Evolutionary conservation across 352 stramenopile species (phyloP).

Genomic region (Elongisporangium undulatum): DNA sequence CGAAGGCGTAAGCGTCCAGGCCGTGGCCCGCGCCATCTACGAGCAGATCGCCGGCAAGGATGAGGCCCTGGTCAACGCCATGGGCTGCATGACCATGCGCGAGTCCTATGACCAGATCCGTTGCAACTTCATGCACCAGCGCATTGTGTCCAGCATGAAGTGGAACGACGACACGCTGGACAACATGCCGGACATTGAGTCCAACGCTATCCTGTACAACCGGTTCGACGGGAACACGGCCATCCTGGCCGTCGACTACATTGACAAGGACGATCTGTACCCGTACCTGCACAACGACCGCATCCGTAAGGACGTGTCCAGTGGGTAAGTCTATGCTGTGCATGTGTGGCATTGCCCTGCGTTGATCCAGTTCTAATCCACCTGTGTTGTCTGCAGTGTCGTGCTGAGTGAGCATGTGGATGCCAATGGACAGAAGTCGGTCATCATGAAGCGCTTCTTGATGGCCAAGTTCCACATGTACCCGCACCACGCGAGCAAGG

Average conservation of each 20-base stretch:
- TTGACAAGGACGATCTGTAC: conserved; percentile 75
- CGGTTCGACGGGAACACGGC: conserved; percentile 57
- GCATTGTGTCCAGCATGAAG: conserved; percentile 71
- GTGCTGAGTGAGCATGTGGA: conserved; percentile 62
- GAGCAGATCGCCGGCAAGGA: conserved; percentile 67
- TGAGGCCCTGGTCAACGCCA: conserved; percentile 42
- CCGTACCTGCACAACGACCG: conserved; percentile 62
- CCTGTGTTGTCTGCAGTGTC: conserved; percentile 19
- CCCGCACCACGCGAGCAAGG: conserved; percentile 60
- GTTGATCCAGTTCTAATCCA: neutral
- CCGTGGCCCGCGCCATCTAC: conserved; percentile 66
- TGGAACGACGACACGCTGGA: conserved; percentile 38
- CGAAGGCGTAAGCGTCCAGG: conserved; percentile 54
- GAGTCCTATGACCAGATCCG: conserved; percentile 76
- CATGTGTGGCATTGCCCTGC: neutral
- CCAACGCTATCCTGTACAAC: conserved; percentile 65
- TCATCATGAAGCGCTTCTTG: conserved; percentile 78
- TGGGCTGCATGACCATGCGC: conserved; percentile 57
- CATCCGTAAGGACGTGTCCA: conserved; percentile 76
- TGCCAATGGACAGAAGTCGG: conserved; percentile 52
- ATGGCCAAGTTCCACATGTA: conserved; percentile 83
- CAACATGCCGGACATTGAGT: conserved; percentile 65
- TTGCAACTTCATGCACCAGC: conserved; percentile 80
- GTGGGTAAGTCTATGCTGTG: conserved; percentile 28
- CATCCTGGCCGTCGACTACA: conserved; percentile 69